phyloP scores from a whole-genome alignment of 331 rosid species.

The Quercus tomentella region DNA sequence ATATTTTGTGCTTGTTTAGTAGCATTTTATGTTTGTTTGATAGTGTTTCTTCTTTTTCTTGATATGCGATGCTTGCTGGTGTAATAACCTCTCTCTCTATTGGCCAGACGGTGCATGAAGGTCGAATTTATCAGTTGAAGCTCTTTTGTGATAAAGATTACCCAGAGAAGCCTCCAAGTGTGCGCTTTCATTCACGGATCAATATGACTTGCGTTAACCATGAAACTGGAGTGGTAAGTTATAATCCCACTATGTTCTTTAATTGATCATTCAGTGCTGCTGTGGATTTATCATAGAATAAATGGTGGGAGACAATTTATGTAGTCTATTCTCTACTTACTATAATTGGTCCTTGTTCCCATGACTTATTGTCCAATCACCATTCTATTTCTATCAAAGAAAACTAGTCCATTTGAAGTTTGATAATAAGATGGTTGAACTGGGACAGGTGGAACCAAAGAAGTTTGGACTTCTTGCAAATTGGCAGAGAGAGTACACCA shows the following conservation, averaged over 20 bases:
- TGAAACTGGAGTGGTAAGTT: conserved; percentile 80
- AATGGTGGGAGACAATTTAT: neutral
- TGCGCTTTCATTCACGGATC: conserved; percentile 77
- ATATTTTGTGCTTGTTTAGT: neutral
- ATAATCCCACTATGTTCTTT: conserved; percentile 8
- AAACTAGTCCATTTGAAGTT: neutral
- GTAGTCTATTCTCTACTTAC: neutral
- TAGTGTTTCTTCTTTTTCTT: neutral
- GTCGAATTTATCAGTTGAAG: conserved; percentile 79
- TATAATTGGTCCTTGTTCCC: neutral
- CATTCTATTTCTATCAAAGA: neutral
- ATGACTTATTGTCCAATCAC: neutral
- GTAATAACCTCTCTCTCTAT: conserved; percentile 15
- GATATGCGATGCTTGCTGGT: conserved; percentile 9
- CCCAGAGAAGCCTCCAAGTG: conserved; percentile 81
- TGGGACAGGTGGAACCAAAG: conserved; percentile 87
- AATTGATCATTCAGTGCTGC: neutral
- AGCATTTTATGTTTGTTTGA: neutral
- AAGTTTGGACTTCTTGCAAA: conserved; percentile 90
- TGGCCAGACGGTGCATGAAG: conserved; percentile 75
- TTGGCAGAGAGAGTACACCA: conserved; percentile 96
- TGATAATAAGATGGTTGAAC: conserved; percentile 2
- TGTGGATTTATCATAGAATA: neutral
- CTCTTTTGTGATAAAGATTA: conserved; percentile 78
- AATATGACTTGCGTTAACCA: conserved; percentile 81